Base-by-base conservation (phyloP, 2,329 filamentous ascomycete genomes). In the Chaetoscypha palmicola region DNA sequence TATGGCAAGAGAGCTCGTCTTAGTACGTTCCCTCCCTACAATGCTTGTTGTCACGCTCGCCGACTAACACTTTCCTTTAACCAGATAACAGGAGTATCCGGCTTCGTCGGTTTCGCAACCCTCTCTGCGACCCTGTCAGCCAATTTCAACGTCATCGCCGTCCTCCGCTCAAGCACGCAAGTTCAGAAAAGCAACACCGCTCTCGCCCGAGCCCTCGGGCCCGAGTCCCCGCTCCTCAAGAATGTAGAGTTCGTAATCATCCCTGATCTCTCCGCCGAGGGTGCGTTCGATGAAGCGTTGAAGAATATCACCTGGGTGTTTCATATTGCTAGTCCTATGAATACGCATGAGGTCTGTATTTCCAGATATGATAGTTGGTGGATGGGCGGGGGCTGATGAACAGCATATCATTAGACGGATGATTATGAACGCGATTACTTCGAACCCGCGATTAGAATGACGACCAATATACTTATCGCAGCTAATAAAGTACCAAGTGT, bases 51-150 rank as follows among this genome's bases (percentile, higher is more conserved):
- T n/a, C n/a, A n/a, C n/a, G n/a, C n/a, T n/a, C n/a, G n/a, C n/a
- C 10, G 35, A n/a, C n/a, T n/a, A n/a, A n/a, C n/a, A n/a, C n/a
- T n/a, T n/a, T n/a, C n/a, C n/a, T n/a, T n/a, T 35, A 30, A 20
- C 39, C 11, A 43, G 40, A 14, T 46, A 41, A 30, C 47, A 50
- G 12, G 45, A 47, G 41, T 58, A 57, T 40, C 53, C 53, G 36
- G 51, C 56, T 22, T 58, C 54, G 42, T 51, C 51, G 12, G 30
- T 19, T 36, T 30, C 43, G 30, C 38, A 47, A 46, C 39, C 45
- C 53, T 38, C 42, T 47, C 28, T 38, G 44, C 33, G 37, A 17
- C 30, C 30, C 39, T 20, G 26, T 17, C 16, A 14, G 4, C 16
- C 17, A 20, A 20, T 10, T 35, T 17, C 20, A 16, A 20, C 33